Evolutionary conservation across 129 eudicot species (phyloP), one percentile per base, ranked within the genome.

Genomic region (Rutidosis leptorrhynchoides): DNA sequence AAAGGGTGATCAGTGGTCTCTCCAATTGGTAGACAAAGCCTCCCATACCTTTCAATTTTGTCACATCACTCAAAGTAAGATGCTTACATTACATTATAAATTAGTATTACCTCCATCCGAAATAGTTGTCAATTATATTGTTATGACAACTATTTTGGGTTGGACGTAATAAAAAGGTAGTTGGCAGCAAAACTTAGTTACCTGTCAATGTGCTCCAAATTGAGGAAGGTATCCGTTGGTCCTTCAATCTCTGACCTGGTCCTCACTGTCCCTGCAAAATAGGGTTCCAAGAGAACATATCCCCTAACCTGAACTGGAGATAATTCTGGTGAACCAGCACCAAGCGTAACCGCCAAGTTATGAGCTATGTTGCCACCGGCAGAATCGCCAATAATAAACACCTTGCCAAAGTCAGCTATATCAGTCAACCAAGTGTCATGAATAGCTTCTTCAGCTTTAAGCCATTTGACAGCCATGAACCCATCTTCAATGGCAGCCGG

Each of bases 31-130:
- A 90, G 25, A 33, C 93, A 69, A 43, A 90, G 64, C 61, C 97
- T 87, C 97, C 97, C 87, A 55, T 87, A 90, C 73, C 97, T 90
- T n/a, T n/a, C n/a, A n/a, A n/a, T n/a, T n/a, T n/a, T n/a, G n/a
- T n/a, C n/a, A n/a, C n/a, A n/a, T n/a, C n/a, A n/a, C n/a, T n/a
- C n/a, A n/a, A n/a, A n/a, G n/a, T n/a, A n/a, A n/a, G n/a, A n/a
- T n/a, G n/a, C n/a, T n/a, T n/a, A n/a, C n/a, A n/a, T n/a, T n/a
- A n/a, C n/a, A n/a, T n/a, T n/a, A n/a, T n/a, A n/a, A n/a, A n/a
- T n/a, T n/a, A n/a, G n/a, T n/a, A n/a, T n/a, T n/a, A n/a, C n/a
- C n/a, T n/a, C n/a, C n/a, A n/a, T n/a, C n/a, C n/a, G n/a, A n/a
- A n/a, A n/a, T n/a, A n/a, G n/a, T n/a, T n/a, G n/a, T n/a, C n/a